These are phyloP conservation scores for Aspergillus funiculosus DNA, from an alignment of 495 filamentous ascomycete species.

Conservation along the genomic window DNA sequence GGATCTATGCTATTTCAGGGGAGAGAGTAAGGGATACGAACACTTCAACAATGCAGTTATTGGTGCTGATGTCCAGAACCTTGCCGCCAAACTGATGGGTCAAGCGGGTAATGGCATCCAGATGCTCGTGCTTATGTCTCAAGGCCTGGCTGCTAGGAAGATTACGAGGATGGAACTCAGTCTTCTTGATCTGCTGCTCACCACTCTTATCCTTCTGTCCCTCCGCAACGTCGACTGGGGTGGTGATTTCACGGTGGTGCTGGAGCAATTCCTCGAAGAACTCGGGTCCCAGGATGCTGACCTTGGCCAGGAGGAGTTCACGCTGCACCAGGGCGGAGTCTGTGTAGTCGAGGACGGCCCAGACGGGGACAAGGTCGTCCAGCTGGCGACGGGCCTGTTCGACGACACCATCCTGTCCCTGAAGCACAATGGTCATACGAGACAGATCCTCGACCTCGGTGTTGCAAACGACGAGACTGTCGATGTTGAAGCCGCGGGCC, in stretches of 20 bases:
- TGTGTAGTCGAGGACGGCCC: constrained; percentile 97
- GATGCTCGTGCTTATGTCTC: constrained; percentile 93
- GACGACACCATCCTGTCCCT: constrained; percentile 93
- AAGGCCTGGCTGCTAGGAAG: constrained; percentile 81
- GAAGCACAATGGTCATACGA: constrained; percentile 97
- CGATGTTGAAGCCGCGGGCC: constrained; percentile 97
- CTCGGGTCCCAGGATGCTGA: constrained; percentile 92
- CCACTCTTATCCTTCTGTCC: constrained; percentile 28
- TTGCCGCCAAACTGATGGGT: constrained; percentile 98
- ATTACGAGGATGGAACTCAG: constrained; percentile 73
- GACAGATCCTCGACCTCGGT: constrained; percentile 97
- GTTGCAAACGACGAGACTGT: constrained; percentile 93
- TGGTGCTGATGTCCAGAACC: constrained; percentile 93
- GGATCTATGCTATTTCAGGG: background rate
- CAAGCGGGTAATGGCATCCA: constrained; percentile 89
- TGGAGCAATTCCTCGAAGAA: constrained; percentile 95
- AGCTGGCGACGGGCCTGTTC: constrained; percentile 95
- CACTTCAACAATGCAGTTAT: constrained; percentile 97
- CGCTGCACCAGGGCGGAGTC: constrained; percentile 89
- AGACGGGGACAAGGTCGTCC: constrained; percentile 94
- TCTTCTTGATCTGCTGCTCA: constrained; percentile 28
- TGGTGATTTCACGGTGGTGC: constrained; percentile 77
- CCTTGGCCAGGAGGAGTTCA: constrained; percentile 91
- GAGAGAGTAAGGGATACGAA: constrained; percentile 44
- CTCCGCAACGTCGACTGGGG: constrained; percentile 32